Evolutionary conservation across 192 early-diverging fungal genomes (phyloP).

Genomic region (Coemansia sp.): DNA sequence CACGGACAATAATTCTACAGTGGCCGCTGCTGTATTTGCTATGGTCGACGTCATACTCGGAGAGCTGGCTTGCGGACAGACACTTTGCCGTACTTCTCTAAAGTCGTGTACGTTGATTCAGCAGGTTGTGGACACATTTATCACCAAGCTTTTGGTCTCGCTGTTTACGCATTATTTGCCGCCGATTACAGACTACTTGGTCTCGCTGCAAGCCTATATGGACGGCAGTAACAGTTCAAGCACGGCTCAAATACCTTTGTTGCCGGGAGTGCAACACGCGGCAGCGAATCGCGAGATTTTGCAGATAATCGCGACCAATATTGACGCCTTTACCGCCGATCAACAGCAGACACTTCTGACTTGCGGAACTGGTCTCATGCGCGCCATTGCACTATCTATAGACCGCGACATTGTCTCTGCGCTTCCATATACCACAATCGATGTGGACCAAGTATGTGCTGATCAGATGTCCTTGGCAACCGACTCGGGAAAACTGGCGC

Average conservation of each 20-base stretch:
- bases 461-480: background rate
- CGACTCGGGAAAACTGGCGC: slow-evolving; percentile 25
- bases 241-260: slow-evolving; percentile 4
- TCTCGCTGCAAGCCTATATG: background rate
- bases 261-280: slow-evolving; percentile 17
- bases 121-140: slow-evolving; percentile 13
- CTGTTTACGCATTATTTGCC: slow-evolving; percentile 14
- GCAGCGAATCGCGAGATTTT: slow-evolving; percentile 32
- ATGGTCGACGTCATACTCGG: slow-evolving; percentile 36
- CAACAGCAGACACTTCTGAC: slow-evolving; percentile 28
- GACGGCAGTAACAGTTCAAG: background rate
- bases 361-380: slow-evolving; percentile 9
- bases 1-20: background rate
- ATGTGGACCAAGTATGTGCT: background rate
- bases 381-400: slow-evolving; percentile 25
- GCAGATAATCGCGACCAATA: slow-evolving; percentile 13
- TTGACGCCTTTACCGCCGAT: slow-evolving; percentile 23
- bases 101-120: slow-evolving; percentile 13
- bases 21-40: slow-evolving; percentile 13
- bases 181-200: slow-evolving; percentile 15
- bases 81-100: background rate
- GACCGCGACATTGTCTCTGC: slow-evolving; percentile 30
- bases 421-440: slow-evolving; percentile 10
- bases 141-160: slow-evolving; percentile 21
- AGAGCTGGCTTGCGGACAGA: slow-evolving; percentile 10